Evolutionary conservation across 2,329 filamentous ascomycete species (phyloP).

Genomic region (Fusarium sp.): DNA sequence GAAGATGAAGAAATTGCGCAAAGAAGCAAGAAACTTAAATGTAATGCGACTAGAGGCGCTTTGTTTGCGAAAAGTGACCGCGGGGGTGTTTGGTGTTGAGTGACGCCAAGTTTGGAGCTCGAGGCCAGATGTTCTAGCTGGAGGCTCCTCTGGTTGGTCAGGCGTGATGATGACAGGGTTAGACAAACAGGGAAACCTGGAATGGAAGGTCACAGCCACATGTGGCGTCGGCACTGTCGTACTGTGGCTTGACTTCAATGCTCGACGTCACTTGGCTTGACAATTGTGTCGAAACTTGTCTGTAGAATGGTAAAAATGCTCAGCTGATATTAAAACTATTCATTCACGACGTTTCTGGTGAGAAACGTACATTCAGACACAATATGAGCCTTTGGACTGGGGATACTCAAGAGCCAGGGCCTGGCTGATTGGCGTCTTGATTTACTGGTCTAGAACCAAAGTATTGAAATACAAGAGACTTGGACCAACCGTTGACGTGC

Average conservation of each 20-base stretch:
- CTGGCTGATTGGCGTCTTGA: background rate
- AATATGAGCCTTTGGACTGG: background rate
- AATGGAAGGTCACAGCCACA: slow-evolving; percentile 10
- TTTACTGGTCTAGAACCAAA: background rate
- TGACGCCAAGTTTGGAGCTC: slow-evolving; percentile 18
- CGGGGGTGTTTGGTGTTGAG: slow-evolving; percentile 30
- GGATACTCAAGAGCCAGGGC: background rate
- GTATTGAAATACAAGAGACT: background rate
- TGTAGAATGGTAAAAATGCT: background rate
- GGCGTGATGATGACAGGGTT: slow-evolving; percentile 13
- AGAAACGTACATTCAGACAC: background rate
- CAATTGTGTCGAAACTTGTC: background rate
- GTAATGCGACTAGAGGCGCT: slow-evolving; percentile 9
- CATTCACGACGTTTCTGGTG: background rate
- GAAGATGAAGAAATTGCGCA: background rate
- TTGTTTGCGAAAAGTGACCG: slow-evolving; percentile 25
- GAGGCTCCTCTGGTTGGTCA: slow-evolving; percentile 39
- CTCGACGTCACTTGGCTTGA: background rate
- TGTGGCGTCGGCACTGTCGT: background rate
- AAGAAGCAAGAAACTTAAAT: background rate
- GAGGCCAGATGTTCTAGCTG: slow-evolving; percentile 44
- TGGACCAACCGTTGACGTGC: background rate
- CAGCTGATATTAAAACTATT: background rate
- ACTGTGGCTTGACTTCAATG: slow-evolving; percentile 47
- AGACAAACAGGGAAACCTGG: slow-evolving; percentile 17